These are phyloP conservation scores for Fusarium longipes DNA, from an alignment of 2,329 filamentous ascomycete genomes.

Conservation along the genomic window DNA sequence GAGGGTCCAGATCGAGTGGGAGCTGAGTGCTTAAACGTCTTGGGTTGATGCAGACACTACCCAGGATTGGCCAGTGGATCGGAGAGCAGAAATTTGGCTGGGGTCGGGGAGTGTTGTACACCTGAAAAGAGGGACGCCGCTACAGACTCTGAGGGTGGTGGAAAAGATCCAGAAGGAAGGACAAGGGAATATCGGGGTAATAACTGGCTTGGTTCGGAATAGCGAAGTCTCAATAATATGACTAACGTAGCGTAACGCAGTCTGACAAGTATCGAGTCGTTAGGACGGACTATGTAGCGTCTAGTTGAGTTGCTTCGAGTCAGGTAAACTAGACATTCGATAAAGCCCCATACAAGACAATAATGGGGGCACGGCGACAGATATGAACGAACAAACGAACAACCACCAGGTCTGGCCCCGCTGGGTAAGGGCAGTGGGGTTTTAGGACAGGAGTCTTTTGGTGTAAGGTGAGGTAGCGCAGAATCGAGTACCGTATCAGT, in stretches of 20 bases:
- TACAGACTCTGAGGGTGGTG: conserved; percentile 12
- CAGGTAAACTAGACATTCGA: conserved; percentile 20
- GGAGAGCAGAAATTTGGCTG: conserved; percentile 32
- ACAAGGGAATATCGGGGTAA: conserved; percentile 16
- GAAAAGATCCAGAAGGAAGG: conserved; percentile 12
- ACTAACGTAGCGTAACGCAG: conserved; percentile 3
- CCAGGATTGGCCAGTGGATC: conserved; percentile 39
- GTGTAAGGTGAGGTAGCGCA: conserved; percentile 12
- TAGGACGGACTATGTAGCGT: conserved; percentile 14
- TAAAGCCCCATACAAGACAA: conserved; percentile 18
- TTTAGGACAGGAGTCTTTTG: conserved; percentile 15
- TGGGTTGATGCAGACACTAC: conserved; percentile 32
- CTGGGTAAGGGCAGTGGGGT: conserved; percentile 37
- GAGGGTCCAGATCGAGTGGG: conserved; percentile 20
- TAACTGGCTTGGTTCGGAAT: conserved; percentile 8
- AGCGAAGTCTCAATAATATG: conserved; percentile 9
- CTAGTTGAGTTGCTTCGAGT: conserved; percentile 32
- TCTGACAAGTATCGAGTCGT: conserved; percentile 22
- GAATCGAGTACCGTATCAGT: conserved; percentile 12
- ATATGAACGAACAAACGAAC: conserved; percentile 34
- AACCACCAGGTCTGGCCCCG: conserved; percentile 22
- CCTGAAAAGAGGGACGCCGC: conserved; percentile 6
- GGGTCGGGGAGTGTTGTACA: conserved; percentile 18
- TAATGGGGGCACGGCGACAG: conserved; percentile 26
- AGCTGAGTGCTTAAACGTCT: conserved; percentile 37